These are phyloP conservation scores for Silene conica DNA, from an alignment of 148 eudicot genomes.

Conservation along the genomic window DNA sequence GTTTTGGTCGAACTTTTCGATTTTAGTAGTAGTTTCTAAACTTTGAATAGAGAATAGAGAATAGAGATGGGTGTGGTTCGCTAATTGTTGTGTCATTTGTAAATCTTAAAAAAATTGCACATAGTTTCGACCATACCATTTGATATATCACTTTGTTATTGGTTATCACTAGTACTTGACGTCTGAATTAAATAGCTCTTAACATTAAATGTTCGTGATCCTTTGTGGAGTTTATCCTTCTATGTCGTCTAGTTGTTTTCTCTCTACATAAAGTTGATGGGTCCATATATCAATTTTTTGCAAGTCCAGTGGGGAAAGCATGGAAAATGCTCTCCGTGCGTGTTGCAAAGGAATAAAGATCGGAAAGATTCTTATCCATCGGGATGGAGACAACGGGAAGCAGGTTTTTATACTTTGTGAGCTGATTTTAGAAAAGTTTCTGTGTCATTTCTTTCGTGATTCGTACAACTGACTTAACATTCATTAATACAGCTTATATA, in stretches of 20 bases:
- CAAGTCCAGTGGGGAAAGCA: constrained; percentile 79
- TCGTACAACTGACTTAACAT: not conserved
- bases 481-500: constrained; percentile 70
- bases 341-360: constrained; percentile 99
- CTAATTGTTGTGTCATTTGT: too few species aligned
- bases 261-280: not conserved
- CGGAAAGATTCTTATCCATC: constrained; percentile 91
- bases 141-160: not conserved
- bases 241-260: not conserved
- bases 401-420: constrained; percentile 44
- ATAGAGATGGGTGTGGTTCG: too few species aligned
- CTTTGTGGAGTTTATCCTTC: not conserved
- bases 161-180: not conserved
- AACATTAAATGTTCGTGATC: not conserved
- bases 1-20: too few species aligned
- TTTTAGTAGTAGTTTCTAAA: too few species aligned
- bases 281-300: not conserved
- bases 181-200: not conserved
- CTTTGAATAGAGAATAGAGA: too few species aligned
- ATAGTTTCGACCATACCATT: too few species aligned
- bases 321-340: constrained; percentile 98
- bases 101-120: too few species aligned
- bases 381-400: constrained; percentile 93
- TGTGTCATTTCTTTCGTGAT: constrained; percentile 1
- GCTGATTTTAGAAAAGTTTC: not conserved